phyloP scores from a whole-genome alignment of 331 rosid genomes.

The Phaseolus coccineus region DNA sequence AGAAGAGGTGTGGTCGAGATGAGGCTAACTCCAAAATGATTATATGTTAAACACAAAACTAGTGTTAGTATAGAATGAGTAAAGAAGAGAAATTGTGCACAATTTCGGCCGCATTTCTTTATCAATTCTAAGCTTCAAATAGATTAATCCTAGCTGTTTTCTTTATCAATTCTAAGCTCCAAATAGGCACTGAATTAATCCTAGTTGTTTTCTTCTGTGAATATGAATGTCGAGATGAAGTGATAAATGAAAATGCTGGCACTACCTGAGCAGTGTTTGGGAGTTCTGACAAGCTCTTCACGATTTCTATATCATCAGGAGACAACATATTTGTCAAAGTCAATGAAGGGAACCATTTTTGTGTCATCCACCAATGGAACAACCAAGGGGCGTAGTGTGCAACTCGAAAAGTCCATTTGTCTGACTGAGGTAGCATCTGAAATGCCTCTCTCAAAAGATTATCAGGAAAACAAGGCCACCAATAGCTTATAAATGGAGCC shows the following conservation, averaged over 20 bases:
- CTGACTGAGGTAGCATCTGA: slow-evolving; percentile 46
- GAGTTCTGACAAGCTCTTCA: slow-evolving; percentile 48
- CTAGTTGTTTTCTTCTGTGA: not conserved
- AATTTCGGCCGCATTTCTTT: no score
- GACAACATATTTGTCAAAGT: slow-evolving; percentile 40
- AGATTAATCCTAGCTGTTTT: no score
- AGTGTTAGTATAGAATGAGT: no score
- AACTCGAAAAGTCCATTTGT: slow-evolving; percentile 59
- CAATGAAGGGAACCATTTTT: slow-evolving; percentile 71
- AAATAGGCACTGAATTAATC: no score
- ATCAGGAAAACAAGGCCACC: slow-evolving; percentile 74
- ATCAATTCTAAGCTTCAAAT: no score
- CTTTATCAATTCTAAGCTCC: no score
- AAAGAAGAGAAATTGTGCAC: no score
- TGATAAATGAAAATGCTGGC: not conserved
- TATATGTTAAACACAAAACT: no score
- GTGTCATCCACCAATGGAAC: slow-evolving; percentile 83
- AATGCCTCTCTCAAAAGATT: slow-evolving; percentile 52
- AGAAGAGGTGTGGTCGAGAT: no score
- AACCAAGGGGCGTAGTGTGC: slow-evolving; percentile 82
- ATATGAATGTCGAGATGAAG: not conserved
- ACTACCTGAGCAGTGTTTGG: slow-evolving; percentile 64
- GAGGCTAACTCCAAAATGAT: no score
- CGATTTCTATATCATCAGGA: slow-evolving; percentile 55
- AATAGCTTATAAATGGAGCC: slow-evolving; percentile 71